A percentile compares a stretch with the other conserved stretches of the same genome.
These are phyloP conservation scores for Gaeumannomyces tritici DNA, from an alignment of 2,329 filamentous ascomycete genomes.

Conservation along the genomic window DNA sequence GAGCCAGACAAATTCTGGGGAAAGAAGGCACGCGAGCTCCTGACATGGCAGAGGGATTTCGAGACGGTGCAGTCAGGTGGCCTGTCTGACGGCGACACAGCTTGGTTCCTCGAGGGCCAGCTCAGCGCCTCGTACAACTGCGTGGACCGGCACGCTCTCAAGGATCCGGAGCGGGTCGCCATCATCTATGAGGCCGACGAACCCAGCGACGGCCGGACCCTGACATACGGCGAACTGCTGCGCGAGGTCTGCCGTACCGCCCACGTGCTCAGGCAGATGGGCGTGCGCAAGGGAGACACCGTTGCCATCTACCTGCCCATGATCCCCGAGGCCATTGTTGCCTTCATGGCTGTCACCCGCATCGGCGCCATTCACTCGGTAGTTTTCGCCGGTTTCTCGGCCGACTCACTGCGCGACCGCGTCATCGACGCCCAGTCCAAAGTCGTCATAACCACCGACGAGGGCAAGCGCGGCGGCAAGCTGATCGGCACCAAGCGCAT, in stretches of 20 bases:
- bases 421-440: conserved; percentile 84
- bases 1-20: conserved; percentile 88
- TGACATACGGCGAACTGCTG: conserved; percentile 89
- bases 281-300: conserved; percentile 93
- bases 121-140: conserved; percentile 97
- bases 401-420: conserved; percentile 90
- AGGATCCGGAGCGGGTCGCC: conserved; percentile 83
- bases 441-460: conserved; percentile 93
- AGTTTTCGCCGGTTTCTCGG: conserved; percentile 94
- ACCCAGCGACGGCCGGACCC: conserved; percentile 71
- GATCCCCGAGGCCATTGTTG: conserved; percentile 91
- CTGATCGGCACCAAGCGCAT: conserved; percentile 98
- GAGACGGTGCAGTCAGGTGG: conserved; percentile 75
- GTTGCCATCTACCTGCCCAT: conserved; percentile 97
- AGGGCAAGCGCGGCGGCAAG: conserved; percentile 97
- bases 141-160: conserved; percentile 92
- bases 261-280: conserved; percentile 86
- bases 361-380: conserved; percentile 97
- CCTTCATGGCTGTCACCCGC: conserved; percentile 82
- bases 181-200: conserved; percentile 99
- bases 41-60: conserved; percentile 88
- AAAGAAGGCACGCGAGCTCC: conserved; percentile 72
- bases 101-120: conserved; percentile 91
- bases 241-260: conserved; percentile 83
- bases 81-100: conserved; percentile 69